Conservation (phyloP, 2,329 filamentous ascomycete genomes). For the Cladosporium sp. region DNA sequence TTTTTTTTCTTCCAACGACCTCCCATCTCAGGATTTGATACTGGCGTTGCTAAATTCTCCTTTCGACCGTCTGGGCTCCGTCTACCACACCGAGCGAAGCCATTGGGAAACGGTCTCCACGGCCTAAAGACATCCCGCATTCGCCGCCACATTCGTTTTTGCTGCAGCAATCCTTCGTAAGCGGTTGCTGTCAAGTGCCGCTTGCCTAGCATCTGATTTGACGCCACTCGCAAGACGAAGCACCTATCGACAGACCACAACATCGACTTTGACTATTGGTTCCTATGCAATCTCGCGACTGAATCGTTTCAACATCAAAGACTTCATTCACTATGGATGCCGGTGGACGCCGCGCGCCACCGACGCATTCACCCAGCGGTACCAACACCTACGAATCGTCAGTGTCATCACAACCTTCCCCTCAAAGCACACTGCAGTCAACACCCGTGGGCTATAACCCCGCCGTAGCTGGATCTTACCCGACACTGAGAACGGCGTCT, state of each 20-base stretch:
- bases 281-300: too few relatives aligned
- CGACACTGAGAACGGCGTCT: slow-evolving; percentile 6
- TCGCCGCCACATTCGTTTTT: slow-evolving; percentile 5
- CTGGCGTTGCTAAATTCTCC: not conserved
- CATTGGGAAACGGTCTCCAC: not conserved
- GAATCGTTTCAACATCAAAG: not conserved
- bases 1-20: slow-evolving; percentile 3
- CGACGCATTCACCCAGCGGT: not conserved
- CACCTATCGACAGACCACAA: not conserved
- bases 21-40: too few relatives aligned
- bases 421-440: slow-evolving; percentile 9
- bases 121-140: slow-evolving; percentile 6
- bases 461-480: slow-evolving; percentile 8
- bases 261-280: not conserved
- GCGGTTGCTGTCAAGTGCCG: not conserved
- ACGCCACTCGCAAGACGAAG: not conserved
- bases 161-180: slow-evolving; percentile 5
- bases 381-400: slow-evolving; percentile 11
- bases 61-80: not conserved
- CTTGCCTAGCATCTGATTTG: not conserved
- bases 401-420: slow-evolving; percentile 10
- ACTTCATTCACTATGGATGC: slow-evolving; percentile 2
- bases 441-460: slow-evolving; percentile 9
- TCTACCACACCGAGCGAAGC: not conserved
- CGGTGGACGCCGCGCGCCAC: not conserved